Evolutionary conservation across 345 rosid species (phyloP).

Genomic region (Anacardium occidentale): DNA sequence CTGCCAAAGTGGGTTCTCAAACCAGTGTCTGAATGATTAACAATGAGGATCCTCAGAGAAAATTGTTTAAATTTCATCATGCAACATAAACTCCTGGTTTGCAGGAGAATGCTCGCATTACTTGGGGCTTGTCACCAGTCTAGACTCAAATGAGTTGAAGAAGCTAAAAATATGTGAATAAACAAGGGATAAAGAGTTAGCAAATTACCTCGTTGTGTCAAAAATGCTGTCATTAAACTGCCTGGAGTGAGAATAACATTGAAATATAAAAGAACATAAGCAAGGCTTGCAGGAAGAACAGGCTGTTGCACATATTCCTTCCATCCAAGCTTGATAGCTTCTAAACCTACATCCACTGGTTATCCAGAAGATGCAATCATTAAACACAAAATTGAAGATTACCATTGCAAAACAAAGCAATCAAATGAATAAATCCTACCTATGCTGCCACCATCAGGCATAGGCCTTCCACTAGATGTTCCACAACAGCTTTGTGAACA

Average conservation of each 20-base stretch:
- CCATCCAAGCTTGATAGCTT: slow-evolving; percentile 92
- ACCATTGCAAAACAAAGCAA: background rate
- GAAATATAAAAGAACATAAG: slow-evolving; percentile 81
- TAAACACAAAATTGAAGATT: background rate
- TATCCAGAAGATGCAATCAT: slow-evolving; percentile 23
- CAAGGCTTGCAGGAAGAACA: slow-evolving; percentile 94
- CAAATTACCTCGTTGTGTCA: slow-evolving; percentile 72
- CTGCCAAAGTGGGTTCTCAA: background rate
- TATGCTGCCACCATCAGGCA: slow-evolving; percentile 34
- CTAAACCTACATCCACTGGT: slow-evolving; percentile 52
- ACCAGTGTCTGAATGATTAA: background rate
- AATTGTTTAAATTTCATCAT: background rate
- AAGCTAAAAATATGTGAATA: background rate
- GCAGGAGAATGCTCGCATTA: background rate
- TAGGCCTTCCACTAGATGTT: slow-evolving; percentile 31
- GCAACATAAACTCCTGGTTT: background rate
- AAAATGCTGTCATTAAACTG: slow-evolving; percentile 95
- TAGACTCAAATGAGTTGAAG: background rate
- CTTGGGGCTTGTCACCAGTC: background rate
- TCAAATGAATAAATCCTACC: slow-evolving; percentile 40
- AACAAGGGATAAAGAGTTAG: background rate
- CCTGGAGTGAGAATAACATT: slow-evolving; percentile 89
- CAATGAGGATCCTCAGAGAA: background rate
- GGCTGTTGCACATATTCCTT: slow-evolving; percentile 91
- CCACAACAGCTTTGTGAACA: slow-evolving; percentile 49